phyloP scores from a whole-genome alignment of 305 asterid species.

The Plantago rigida region DNA sequence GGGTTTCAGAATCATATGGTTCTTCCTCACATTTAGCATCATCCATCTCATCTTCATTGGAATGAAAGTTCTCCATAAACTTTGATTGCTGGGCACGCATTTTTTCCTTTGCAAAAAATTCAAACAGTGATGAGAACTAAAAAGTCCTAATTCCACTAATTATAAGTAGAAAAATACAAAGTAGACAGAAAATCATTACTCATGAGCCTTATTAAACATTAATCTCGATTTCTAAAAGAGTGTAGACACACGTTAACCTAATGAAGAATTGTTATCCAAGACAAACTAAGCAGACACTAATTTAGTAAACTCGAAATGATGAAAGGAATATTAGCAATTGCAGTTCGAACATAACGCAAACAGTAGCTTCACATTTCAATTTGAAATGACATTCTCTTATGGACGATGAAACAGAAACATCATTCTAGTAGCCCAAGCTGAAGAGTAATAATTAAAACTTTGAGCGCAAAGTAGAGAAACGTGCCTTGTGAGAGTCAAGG shows the following conservation, averaged over 20 bases:
- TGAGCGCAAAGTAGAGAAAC: too few species aligned
- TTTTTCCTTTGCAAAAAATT: constrained; percentile 52
- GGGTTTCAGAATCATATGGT: constrained; percentile 36
- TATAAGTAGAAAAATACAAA: background rate
- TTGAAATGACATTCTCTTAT: background rate
- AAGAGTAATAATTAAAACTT: too few species aligned
- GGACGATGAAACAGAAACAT: too few species aligned
- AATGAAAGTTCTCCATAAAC: constrained; percentile 61
- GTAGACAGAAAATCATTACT: background rate
- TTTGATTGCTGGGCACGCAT: constrained; percentile 87
- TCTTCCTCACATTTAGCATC: constrained; percentile 46
- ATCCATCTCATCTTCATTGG: constrained; percentile 47
- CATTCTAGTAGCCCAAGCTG: too few species aligned
- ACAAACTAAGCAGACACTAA: background rate
- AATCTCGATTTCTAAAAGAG: background rate
- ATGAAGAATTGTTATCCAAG: background rate
- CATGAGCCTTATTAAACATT: background rate
- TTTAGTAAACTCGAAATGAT: background rate
- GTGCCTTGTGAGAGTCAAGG: too few species aligned
- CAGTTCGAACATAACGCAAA: background rate
- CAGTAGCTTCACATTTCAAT: background rate
- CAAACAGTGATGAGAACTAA: constrained; percentile 11
- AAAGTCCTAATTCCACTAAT: background rate
- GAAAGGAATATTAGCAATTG: background rate
- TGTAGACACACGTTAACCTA: background rate